These are phyloP conservation scores for Penicillium bovifimosum DNA, from an alignment of 495 filamentous ascomycete genomes.

Conservation along the genomic window DNA sequence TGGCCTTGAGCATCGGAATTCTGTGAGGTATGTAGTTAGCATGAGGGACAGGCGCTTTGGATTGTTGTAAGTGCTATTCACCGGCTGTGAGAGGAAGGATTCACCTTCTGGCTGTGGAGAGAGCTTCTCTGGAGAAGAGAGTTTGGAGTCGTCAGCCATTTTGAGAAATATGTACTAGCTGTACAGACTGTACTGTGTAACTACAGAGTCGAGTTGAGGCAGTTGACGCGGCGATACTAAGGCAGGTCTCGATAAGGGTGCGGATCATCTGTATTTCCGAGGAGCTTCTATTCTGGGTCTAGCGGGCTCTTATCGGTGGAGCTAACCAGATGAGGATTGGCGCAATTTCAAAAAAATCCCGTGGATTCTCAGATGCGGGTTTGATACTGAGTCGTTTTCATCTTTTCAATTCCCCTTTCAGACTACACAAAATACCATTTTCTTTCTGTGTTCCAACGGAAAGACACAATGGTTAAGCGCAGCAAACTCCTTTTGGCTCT, in stretches of 20 bases:
- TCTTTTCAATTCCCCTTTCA: slow-evolving; percentile 12
- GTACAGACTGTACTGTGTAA: not conserved
- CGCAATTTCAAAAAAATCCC: slow-evolving; percentile 40
- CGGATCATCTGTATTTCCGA: slow-evolving; percentile 26
- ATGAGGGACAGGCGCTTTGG: not conserved
- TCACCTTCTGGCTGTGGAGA: slow-evolving; percentile 10
- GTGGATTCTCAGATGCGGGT: slow-evolving; percentile 21
- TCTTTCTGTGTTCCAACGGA: slow-evolving; percentile 7
- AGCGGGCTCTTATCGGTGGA: slow-evolving; percentile 19
- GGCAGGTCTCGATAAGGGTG: slow-evolving; percentile 14
- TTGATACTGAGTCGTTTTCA: slow-evolving; percentile 14
- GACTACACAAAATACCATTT: slow-evolving; percentile 12
- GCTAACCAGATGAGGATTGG: slow-evolving; percentile 28
- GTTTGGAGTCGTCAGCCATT: slow-evolving; percentile 20
- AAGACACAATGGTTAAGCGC: slow-evolving; percentile 51
- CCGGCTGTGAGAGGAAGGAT: slow-evolving; percentile 22
- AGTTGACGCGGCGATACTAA: not conserved
- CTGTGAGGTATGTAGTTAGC: slow-evolving; percentile 16
- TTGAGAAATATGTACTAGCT: slow-evolving; percentile 5
- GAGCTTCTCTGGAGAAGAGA: slow-evolving; percentile 14
- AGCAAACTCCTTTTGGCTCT: slow-evolving; percentile 63
- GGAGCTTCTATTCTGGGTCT: not conserved
- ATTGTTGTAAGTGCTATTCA: slow-evolving; percentile 4
- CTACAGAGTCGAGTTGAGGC: not conserved
- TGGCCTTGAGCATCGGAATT: slow-evolving; percentile 50